A percentile compares a stretch with the other conserved stretches of the same genome.
These are phyloP conservation scores for Paraglomus occultum DNA, from an alignment of 192 early-diverging fungal species.

Conservation along the genomic window DNA sequence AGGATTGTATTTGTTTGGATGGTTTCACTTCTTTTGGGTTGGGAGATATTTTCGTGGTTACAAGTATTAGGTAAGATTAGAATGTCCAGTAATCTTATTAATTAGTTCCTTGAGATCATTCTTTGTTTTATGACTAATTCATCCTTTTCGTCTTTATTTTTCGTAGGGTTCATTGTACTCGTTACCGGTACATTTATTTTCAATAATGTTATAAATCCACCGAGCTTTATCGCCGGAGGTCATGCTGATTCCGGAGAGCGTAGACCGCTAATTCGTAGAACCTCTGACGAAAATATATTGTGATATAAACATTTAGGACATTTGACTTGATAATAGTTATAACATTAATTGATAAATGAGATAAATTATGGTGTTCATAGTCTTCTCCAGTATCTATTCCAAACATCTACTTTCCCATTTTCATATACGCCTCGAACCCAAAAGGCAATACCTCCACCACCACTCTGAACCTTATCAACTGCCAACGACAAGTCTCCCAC, in stretches of 20 bases:
- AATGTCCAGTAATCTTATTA: constrained; percentile 19
- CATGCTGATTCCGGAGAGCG: too few species aligned
- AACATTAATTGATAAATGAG: too few species aligned
- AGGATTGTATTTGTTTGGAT: constrained; percentile 97
- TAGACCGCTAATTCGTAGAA: too few species aligned
- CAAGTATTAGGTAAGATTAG: constrained; percentile 83
- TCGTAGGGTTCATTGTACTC: constrained; percentile 54
- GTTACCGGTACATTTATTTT: constrained; percentile 87
- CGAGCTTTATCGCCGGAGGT: constrained; percentile 39
- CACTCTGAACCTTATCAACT: background rate
- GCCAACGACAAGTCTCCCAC: background rate
- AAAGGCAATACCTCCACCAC: background rate
- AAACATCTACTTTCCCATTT: background rate
- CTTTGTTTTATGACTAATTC: constrained; percentile 44
- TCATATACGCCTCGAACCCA: constrained; percentile 21
- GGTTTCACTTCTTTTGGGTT: constrained; percentile 84
- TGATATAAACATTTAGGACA: too few species aligned
- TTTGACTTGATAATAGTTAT: too few species aligned
- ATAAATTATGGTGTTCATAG: too few species aligned
- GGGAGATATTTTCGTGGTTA: constrained; percentile 89
- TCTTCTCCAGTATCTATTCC: background rate
- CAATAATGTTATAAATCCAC: constrained; percentile 79
- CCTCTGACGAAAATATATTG: too few species aligned
- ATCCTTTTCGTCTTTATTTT: constrained; percentile 15
- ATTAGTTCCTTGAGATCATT: constrained; percentile 11